Conservation (phyloP, 768 basidiomycete species). For the Suillus brevipes region DNA sequence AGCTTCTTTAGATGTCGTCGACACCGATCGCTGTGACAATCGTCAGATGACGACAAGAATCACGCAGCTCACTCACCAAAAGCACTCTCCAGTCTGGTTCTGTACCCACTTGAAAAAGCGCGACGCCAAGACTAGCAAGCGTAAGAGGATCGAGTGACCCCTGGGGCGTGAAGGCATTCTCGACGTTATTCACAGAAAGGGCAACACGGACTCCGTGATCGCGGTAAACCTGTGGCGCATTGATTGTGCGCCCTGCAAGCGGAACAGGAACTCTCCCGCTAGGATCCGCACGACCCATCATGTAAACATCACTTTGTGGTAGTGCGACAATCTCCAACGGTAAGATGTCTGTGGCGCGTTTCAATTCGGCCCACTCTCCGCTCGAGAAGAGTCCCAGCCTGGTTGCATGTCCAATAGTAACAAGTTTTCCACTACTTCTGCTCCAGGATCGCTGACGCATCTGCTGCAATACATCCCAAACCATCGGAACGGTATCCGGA, state of each 20-base stretch:
- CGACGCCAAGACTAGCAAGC: constrained; percentile 57
- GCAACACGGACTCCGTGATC: constrained; percentile 50
- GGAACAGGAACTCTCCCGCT: constrained; percentile 28
- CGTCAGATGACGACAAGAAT: constrained; percentile 1
- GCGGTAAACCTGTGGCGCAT: constrained; percentile 47
- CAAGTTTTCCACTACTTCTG: constrained; percentile 28
- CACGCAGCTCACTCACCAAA: constrained; percentile 39
- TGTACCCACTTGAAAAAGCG: constrained; percentile 58
- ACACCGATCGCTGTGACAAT: constrained; percentile 47
- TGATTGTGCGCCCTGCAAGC: constrained; percentile 53
- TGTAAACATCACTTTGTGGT: constrained; percentile 67
- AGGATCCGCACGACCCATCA: constrained; percentile 50
- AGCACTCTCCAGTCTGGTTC: constrained; percentile 46
- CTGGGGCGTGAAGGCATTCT: constrained; percentile 70
- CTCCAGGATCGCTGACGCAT: constrained; percentile 33
- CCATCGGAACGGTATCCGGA: constrained; percentile 48
- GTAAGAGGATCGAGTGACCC: constrained; percentile 63
- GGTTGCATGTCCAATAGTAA: constrained; percentile 63
- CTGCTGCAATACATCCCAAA: constrained; percentile 52
- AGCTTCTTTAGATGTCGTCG: constrained; percentile 51
- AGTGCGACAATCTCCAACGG: constrained; percentile 57
- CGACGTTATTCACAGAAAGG: constrained; percentile 64
- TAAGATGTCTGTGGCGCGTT: constrained; percentile 37
- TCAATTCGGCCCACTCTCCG: constrained; percentile 46
- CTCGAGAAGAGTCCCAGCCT: constrained; percentile 52